phyloP scores from a whole-genome alignment of 106 monocot genomes.

The Platanthera guangdongensis region DNA sequence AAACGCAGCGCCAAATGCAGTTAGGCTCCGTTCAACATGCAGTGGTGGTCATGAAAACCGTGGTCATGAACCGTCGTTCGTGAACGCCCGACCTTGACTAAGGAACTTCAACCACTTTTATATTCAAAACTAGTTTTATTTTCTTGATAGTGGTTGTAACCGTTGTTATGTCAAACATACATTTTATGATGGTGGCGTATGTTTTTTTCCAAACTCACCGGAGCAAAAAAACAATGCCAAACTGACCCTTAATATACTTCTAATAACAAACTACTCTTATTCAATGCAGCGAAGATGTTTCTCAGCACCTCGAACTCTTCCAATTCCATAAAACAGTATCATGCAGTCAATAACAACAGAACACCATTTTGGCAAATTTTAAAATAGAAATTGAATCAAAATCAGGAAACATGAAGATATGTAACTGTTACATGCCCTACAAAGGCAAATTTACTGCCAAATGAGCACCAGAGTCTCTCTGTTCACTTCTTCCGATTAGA shows the following conservation, averaged over 20 bases:
- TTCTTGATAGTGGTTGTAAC: too few species aligned
- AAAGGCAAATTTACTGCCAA: neutral
- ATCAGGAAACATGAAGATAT: neutral
- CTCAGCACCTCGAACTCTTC: neutral
- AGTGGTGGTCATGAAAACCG: too few species aligned
- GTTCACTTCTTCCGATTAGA: neutral
- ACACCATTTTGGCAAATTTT: neutral
- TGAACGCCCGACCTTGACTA: too few species aligned
- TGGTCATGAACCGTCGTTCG: too few species aligned
- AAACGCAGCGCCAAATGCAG: too few species aligned
- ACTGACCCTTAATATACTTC: neutral
- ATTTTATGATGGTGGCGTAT: too few species aligned
- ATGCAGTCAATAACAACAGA: neutral
- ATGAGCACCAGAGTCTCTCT: neutral
- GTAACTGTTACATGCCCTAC: neutral
- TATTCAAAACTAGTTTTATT: too few species aligned
- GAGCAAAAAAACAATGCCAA: too few species aligned
- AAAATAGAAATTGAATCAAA: neutral
- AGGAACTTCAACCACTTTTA: too few species aligned
- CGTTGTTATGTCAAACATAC: too few species aligned
- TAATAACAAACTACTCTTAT: neutral
- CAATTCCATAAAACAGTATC: neutral
- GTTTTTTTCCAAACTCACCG: too few species aligned
- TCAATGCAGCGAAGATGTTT: neutral
- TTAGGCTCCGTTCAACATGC: too few species aligned